Conservation (phyloP, 1,284 basidiomycete species). For the Cutaneotrichosporon cavernicola region DNA sequence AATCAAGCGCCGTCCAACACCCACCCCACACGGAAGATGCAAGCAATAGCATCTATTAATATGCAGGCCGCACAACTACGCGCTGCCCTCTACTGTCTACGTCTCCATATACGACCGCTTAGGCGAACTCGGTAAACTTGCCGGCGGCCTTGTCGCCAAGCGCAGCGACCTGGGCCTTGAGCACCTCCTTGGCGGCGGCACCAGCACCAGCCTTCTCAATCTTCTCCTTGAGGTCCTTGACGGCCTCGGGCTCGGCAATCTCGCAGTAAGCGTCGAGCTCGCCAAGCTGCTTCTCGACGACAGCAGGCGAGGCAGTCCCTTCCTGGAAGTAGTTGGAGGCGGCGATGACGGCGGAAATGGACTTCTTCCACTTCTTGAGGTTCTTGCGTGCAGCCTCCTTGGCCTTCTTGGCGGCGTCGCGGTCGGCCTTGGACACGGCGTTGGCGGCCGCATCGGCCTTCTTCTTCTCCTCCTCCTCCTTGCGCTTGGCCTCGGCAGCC, state of each 20-base stretch:
- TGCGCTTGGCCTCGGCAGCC: conserved; percentile 69
- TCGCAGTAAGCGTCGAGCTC: conserved; percentile 59
- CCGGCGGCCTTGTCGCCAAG: conserved; percentile 50
- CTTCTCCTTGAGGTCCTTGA: conserved; percentile 58
- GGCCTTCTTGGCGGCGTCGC: conserved; percentile 90
- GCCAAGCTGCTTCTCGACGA: conserved; percentile 59
- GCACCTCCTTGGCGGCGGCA: conserved; percentile 49
- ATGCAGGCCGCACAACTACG: not conserved
- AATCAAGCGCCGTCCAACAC: too few species aligned
- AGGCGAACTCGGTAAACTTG: conserved; percentile 58
- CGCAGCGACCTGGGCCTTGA: conserved; percentile 42
- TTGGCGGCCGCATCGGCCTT: conserved; percentile 62
- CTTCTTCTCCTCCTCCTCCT: conserved; percentile 76
- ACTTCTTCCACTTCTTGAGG: conserved; percentile 59
- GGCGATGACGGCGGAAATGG: conserved; percentile 56
- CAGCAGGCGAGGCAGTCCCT: conserved; percentile 52
- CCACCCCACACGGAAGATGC: not conserved
- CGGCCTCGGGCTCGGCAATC: conserved; percentile 58
- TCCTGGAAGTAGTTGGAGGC: conserved; percentile 61
- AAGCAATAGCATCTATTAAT: not conserved
- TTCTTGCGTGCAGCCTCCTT: conserved; percentile 63
- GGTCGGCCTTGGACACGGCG: conserved; percentile 60
- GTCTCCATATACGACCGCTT: conserved; percentile 16
- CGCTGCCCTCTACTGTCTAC: not conserved
- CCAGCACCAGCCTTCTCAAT: conserved; percentile 56